Evolutionary conservation across 2,329 filamentous ascomycete species (phyloP).

Genomic region (Madurella mycetomatis): DNA sequence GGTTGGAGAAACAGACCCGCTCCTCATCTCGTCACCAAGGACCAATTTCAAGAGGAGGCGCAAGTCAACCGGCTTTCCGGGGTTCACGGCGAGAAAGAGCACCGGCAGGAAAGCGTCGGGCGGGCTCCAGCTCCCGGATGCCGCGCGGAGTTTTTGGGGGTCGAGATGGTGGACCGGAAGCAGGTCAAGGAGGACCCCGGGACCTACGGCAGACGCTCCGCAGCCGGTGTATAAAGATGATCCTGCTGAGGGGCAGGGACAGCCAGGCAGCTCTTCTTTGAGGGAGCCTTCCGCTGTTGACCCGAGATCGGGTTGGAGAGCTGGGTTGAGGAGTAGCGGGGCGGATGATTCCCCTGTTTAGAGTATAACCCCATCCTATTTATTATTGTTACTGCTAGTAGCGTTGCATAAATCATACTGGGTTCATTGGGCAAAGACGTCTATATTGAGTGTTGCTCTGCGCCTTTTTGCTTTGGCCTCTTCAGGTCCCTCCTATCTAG

Average conservation of each 20-base stretch:
- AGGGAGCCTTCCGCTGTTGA: background rate
- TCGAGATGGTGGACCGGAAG: conserved; percentile 49
- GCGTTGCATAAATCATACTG: background rate
- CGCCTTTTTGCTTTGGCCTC: no score
- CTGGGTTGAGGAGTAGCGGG: background rate
- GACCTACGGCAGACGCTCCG: conserved; percentile 2
- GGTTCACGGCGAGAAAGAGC: conserved; percentile 51
- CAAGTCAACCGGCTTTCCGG: conserved; percentile 59
- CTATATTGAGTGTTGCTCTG: no score
- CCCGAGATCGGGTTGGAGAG: background rate
- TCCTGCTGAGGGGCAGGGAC: background rate
- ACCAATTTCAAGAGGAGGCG: conserved; percentile 42
- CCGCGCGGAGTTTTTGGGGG: conserved; percentile 49
- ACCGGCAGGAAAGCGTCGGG: conserved; percentile 35
- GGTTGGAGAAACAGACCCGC: conserved; percentile 15
- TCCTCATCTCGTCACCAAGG: conserved; percentile 26
- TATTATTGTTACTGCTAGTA: background rate
- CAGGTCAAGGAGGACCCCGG: conserved; percentile 1
- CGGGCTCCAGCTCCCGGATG: conserved; percentile 48
- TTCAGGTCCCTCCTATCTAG: no score
- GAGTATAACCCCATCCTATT: background rate
- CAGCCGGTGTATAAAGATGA: conserved; percentile 4
- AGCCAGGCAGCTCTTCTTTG: background rate
- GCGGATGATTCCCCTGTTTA: conserved; percentile 12
- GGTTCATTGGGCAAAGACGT: no score